A percentile compares a stretch with the other conserved stretches of the same genome.
These are phyloP conservation scores for Rhododendron vialii DNA, from an alignment of 148 eudicot species.

Conservation along the genomic window DNA sequence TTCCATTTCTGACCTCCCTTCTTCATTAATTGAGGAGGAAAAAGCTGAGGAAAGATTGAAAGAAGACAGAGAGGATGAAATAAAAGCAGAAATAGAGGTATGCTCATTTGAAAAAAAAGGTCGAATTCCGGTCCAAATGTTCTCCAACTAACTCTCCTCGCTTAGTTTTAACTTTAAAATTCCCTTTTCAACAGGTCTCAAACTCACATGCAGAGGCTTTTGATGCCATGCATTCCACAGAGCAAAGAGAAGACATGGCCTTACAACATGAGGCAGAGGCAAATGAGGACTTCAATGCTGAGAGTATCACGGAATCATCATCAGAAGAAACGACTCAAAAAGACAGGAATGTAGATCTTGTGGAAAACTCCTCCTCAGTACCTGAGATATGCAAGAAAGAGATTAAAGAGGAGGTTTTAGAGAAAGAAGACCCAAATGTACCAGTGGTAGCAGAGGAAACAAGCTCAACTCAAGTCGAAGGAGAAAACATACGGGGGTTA, in stretches of 20 bases:
- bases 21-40: background rate
- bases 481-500: background rate
- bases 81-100: slow-evolving; percentile 7
- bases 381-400: background rate
- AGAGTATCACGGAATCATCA: background rate
- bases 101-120: background rate
- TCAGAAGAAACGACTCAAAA: background rate
- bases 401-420: background rate
- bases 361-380: background rate
- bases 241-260: background rate
- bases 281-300: background rate
- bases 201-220: background rate
- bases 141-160: background rate
- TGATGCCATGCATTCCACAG: background rate
- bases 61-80: background rate
- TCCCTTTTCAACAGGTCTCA: background rate
- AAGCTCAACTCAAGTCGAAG: background rate
- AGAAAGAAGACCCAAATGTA: background rate
- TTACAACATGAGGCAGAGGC: slow-evolving; percentile 7
- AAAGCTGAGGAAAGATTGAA: slow-evolving; percentile 5
- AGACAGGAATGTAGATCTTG: background rate
- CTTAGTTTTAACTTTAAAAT: background rate
- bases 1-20: background rate
- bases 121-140: background rate
- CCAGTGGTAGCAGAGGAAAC: background rate